phyloP scores from a whole-genome alignment of 2,329 filamentous ascomycete genomes.

The Escovopsis weberi region DNA sequence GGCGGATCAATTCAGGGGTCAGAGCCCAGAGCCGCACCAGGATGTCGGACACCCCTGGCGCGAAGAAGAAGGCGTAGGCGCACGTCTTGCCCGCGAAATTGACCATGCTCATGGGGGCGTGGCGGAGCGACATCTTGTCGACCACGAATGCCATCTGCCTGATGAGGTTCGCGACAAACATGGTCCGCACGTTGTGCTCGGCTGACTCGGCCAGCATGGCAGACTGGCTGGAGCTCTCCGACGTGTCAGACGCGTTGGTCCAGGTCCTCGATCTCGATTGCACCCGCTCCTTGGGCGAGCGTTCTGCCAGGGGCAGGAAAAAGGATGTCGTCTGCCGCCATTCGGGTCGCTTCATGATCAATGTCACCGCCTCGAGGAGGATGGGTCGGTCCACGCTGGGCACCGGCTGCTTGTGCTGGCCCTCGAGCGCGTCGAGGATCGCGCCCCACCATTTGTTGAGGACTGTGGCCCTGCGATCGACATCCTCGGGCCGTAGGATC shows the following conservation, averaged over 20 bases:
- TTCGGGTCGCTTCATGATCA: constrained; percentile 78
- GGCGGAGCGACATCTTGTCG: constrained; percentile 71
- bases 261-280: constrained; percentile 28
- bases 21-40: constrained; percentile 70
- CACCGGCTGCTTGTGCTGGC: constrained; percentile 51
- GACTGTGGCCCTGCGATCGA: constrained; percentile 66
- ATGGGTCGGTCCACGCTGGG: constrained; percentile 71
- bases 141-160: constrained; percentile 79
- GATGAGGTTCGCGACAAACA: constrained; percentile 69
- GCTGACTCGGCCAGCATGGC: constrained; percentile 48
- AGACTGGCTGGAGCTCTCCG: constrained; percentile 51
- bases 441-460: constrained; percentile 85
- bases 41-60: constrained; percentile 71
- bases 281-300: constrained; percentile 31
- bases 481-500: constrained; percentile 57
- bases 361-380: constrained; percentile 62
- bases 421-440: constrained; percentile 68
- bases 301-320: constrained; percentile 47
- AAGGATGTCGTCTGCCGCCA: constrained; percentile 64
- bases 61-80: constrained; percentile 89
- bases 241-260: constrained; percentile 42
- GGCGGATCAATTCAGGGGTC: constrained; percentile 51
- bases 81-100: constrained; percentile 83
- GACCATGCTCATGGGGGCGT: constrained; percentile 51
- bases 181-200: constrained; percentile 77